Evolutionary conservation across 2,329 filamentous ascomycete genomes (phyloP).

Genomic region (Cryoendolithus antarcticus): DNA sequence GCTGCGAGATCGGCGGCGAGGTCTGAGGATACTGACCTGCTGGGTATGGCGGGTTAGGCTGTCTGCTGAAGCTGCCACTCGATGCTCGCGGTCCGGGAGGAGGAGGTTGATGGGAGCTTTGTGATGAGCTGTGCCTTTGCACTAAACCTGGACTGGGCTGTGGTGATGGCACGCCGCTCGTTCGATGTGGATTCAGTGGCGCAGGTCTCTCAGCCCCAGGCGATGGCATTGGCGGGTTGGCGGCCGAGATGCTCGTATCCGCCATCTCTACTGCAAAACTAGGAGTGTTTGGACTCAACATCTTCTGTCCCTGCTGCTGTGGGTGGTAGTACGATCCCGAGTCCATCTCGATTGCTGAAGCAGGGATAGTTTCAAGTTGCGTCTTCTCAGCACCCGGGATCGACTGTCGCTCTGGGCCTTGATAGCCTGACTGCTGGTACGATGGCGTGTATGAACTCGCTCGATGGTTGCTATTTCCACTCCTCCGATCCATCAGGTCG

Average conservation of each 20-base stretch:
- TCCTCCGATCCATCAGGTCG: constrained; percentile 13
- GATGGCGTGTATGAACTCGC: constrained; percentile 11
- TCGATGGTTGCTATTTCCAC: constrained; percentile 7
- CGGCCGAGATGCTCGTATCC: constrained; percentile 2
- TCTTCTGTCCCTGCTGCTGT: constrained; percentile 16
- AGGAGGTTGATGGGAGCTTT: background rate
- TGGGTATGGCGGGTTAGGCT: too few relatives aligned
- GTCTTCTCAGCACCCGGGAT: constrained; percentile 13
- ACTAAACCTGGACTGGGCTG: constrained; percentile 3
- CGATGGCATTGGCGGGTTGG: constrained; percentile 13
- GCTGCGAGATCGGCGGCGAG: background rate
- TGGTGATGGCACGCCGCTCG: background rate
- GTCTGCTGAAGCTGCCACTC: background rate
- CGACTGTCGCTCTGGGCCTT: constrained; percentile 11
- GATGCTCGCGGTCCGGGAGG: background rate
- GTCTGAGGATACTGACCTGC: too few relatives aligned
- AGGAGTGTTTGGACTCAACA: constrained; percentile 4
- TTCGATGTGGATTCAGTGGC: constrained; percentile 3
- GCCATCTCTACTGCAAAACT: constrained; percentile 17
- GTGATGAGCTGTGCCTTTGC: constrained; percentile 1
- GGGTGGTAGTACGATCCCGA: constrained; percentile 27
- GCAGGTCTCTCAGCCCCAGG: constrained; percentile 4
- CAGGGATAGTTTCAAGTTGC: constrained; percentile 12
- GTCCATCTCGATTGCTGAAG: constrained; percentile 24
- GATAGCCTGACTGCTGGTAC: constrained; percentile 17